phyloP scores from a whole-genome alignment of 2,329 filamentous ascomycete genomes.

The Pseudocercospora fuligena region DNA sequence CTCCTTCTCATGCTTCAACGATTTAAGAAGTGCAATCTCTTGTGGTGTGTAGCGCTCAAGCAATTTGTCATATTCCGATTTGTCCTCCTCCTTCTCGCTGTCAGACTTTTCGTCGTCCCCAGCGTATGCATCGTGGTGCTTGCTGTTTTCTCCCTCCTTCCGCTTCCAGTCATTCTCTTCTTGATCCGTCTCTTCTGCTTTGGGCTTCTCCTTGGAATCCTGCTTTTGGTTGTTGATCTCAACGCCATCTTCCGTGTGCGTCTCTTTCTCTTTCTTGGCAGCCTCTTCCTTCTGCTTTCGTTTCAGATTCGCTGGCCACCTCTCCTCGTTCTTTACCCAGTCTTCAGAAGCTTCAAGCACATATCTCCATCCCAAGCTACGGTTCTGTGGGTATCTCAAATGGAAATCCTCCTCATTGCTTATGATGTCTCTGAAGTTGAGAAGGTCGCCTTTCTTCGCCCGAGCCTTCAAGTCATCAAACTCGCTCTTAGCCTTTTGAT shows the following conservation, averaged over 20 bases:
- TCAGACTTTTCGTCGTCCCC: slow-evolving; percentile 30
- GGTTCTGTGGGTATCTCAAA: slow-evolving; percentile 49
- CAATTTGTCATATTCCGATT: slow-evolving; percentile 40
- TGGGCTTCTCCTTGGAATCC: not conserved
- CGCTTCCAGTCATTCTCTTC: slow-evolving; percentile 39
- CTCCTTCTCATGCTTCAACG: slow-evolving; percentile 52
- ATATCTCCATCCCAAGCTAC: slow-evolving; percentile 56
- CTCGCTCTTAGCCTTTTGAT: slow-evolving; percentile 36
- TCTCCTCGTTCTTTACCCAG: slow-evolving; percentile 54
- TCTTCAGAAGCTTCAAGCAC: slow-evolving; percentile 56
- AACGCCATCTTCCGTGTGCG: slow-evolving; percentile 26
- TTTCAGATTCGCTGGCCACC: slow-evolving; percentile 56
- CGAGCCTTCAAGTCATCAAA: slow-evolving; percentile 36
- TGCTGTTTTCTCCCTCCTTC: slow-evolving; percentile 39
- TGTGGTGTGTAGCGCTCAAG: slow-evolving; percentile 46
- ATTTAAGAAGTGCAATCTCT: slow-evolving; percentile 50
- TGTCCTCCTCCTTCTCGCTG: slow-evolving; percentile 24
- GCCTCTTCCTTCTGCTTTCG: slow-evolving; percentile 42
- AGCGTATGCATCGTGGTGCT: slow-evolving; percentile 46
- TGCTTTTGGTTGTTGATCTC: slow-evolving; percentile 14
- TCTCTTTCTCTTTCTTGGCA: slow-evolving; percentile 37
- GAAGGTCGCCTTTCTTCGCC: slow-evolving; percentile 39
- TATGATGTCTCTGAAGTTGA: slow-evolving; percentile 48
- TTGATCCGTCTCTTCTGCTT: slow-evolving; percentile 15
- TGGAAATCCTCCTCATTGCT: slow-evolving; percentile 46